phyloP scores from a whole-genome alignment of 2,329 filamentous ascomycete genomes.

The Ceratocystis huliohia region DNA sequence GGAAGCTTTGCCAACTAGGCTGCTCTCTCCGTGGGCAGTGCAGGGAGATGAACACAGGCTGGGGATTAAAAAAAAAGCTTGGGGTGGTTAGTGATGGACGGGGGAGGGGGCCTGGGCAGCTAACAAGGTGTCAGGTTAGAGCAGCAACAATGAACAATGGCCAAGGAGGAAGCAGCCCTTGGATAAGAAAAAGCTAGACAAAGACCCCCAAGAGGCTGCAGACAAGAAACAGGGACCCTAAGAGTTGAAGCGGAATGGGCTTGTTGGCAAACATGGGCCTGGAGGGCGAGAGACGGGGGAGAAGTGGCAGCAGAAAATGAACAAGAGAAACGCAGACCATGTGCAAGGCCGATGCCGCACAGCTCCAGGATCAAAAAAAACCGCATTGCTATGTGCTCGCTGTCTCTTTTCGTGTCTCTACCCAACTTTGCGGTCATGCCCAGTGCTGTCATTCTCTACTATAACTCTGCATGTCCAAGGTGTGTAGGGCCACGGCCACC shows the following conservation, averaged over 20 bases:
- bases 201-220: neutral
- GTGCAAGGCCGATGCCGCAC: neutral
- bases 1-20: neutral
- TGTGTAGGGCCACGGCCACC: neutral
- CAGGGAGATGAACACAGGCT: neutral
- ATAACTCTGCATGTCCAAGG: neutral
- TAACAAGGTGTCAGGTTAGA: neutral
- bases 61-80: neutral
- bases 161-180: no score
- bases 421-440: neutral
- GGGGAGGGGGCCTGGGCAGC: neutral
- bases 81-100: neutral
- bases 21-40: neutral
- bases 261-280: neutral
- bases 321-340: neutral
- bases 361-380: neutral
- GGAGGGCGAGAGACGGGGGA: neutral
- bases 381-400: neutral
- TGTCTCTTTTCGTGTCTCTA: neutral
- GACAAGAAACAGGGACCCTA: neutral
- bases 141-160: constrained; percentile 1
- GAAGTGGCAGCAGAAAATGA: neutral
- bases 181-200: neutral
- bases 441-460: neutral
- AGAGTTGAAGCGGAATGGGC: neutral